phyloP scores from a whole-genome alignment of 2,329 filamentous ascomycete genomes.

The Penicillium vulpinum region DNA sequence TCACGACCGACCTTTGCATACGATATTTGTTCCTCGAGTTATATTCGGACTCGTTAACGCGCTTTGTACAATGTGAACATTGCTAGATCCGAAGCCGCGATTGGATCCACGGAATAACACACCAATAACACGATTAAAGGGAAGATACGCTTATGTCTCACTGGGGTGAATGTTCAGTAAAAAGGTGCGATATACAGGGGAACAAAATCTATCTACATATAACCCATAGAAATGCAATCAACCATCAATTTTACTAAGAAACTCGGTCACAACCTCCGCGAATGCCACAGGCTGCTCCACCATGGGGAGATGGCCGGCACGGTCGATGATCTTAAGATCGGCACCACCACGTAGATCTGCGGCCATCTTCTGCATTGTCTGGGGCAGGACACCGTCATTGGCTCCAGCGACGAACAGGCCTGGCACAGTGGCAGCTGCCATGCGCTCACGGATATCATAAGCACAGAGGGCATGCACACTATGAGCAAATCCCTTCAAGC shows the following conservation, averaged over 20 bases:
- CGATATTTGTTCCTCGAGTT: background rate
- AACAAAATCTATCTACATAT: background rate
- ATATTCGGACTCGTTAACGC: background rate
- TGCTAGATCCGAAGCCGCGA: background rate
- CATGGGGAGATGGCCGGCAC: slow-evolving; percentile 82
- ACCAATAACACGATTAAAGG: background rate
- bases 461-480: slow-evolving; percentile 67
- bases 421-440: slow-evolving; percentile 33
- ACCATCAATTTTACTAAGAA: slow-evolving; percentile 45
- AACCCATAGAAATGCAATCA: slow-evolving; percentile 15
- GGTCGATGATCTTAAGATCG: slow-evolving; percentile 64
- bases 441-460: slow-evolving; percentile 51
- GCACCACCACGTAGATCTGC: slow-evolving; percentile 57
- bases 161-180: background rate
- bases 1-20: background rate
- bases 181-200: background rate
- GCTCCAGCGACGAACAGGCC: slow-evolving; percentile 72
- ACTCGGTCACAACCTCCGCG: slow-evolving; percentile 61
- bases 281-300: slow-evolving; percentile 71
- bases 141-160: background rate
- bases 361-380: slow-evolving; percentile 76
- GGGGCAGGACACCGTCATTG: slow-evolving; percentile 71
- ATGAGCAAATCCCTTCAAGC: slow-evolving; percentile 73
- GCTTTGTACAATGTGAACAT: background rate
- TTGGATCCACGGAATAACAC: background rate